These are phyloP conservation scores for Jaltomata sinuosa DNA, from an alignment of 257 asterid genomes.

Conservation along the genomic window DNA sequence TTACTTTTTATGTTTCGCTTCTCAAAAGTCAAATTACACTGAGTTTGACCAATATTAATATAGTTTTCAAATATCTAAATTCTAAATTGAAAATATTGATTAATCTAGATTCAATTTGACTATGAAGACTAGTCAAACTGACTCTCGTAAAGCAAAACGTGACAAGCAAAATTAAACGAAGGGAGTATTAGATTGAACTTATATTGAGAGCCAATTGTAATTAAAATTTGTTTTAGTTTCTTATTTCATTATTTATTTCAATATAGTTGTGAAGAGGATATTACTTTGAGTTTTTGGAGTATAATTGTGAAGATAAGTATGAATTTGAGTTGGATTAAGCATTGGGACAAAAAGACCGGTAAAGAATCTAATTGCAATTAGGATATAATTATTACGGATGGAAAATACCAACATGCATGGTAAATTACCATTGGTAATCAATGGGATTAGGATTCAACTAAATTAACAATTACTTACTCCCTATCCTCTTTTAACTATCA, in stretches of 20 bases:
- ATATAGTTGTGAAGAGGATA: not conserved
- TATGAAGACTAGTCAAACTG: too few relatives aligned
- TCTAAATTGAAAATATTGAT: too few relatives aligned
- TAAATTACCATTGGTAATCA: too few relatives aligned
- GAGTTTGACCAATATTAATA: too few relatives aligned
- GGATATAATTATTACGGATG: not conserved
- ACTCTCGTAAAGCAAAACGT: too few relatives aligned
- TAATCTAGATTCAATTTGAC: too few relatives aligned
- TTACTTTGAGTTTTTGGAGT: not conserved
- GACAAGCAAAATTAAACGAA: too few relatives aligned
- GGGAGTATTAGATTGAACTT: not conserved
- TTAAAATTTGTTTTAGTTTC: too few relatives aligned
- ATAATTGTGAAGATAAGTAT: not conserved
- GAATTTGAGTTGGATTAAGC: not conserved
- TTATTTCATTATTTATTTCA: too few relatives aligned
- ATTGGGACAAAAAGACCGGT: not conserved
- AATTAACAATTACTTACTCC: not conserved
- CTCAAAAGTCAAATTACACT: too few relatives aligned
- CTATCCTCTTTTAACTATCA: not conserved
- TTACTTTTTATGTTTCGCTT: too few relatives aligned
- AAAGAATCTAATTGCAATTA: not conserved
- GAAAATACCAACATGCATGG: not conserved
- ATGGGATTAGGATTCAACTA: not conserved
- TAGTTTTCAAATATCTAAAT: too few relatives aligned
- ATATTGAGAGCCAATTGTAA: not conserved